Evolutionary conservation across 352 stramenopile genomes (phyloP).

Genomic region (Phytophthora pini): DNA sequence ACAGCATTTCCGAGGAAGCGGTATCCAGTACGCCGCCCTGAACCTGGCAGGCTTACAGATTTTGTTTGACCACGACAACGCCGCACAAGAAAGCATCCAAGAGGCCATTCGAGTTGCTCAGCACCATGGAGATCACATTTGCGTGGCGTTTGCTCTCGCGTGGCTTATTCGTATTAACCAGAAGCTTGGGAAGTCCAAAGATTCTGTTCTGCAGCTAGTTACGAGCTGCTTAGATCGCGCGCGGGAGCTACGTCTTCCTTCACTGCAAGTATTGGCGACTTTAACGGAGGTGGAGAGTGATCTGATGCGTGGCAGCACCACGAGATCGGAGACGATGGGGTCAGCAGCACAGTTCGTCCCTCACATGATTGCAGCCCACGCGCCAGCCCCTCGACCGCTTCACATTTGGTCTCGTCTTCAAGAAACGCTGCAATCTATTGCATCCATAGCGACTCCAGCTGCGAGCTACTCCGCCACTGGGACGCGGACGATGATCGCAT

Average conservation of each 20-base stretch:
- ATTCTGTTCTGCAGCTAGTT: conserved; percentile 54
- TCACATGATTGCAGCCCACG: conserved; percentile 38
- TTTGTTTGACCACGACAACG: conserved; percentile 77
- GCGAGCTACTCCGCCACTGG: conserved; percentile 22
- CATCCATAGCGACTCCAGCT: conserved; percentile 30
- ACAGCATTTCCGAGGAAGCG: conserved; percentile 64
- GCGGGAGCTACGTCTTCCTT: conserved; percentile 61
- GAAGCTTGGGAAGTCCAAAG: conserved; percentile 63
- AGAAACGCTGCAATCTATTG: conserved; percentile 37
- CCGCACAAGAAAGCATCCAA: conserved; percentile 88
- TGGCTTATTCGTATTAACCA: conserved; percentile 86
- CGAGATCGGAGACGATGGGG: conserved; percentile 12
- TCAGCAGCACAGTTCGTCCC: conserved; percentile 33
- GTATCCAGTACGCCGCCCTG: conserved; percentile 92
- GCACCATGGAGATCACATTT: conserved; percentile 92
- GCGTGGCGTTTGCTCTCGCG: conserved; percentile 91
- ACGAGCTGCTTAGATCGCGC: conserved; percentile 63
- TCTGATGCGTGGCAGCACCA: conserved; percentile 37
- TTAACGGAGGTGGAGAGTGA: conserved; percentile 63
- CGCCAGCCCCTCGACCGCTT: conserved; percentile 44
- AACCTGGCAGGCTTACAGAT: conserved; percentile 90
- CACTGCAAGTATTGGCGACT: conserved; percentile 54
- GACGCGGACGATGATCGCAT: conserved; percentile 26
- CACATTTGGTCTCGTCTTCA: conserved; percentile 54
- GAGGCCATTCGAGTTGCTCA: conserved; percentile 94